Evolutionary conservation across 805 yeast species (phyloP).

Genomic region (Kodamaea neixiangensis): DNA sequence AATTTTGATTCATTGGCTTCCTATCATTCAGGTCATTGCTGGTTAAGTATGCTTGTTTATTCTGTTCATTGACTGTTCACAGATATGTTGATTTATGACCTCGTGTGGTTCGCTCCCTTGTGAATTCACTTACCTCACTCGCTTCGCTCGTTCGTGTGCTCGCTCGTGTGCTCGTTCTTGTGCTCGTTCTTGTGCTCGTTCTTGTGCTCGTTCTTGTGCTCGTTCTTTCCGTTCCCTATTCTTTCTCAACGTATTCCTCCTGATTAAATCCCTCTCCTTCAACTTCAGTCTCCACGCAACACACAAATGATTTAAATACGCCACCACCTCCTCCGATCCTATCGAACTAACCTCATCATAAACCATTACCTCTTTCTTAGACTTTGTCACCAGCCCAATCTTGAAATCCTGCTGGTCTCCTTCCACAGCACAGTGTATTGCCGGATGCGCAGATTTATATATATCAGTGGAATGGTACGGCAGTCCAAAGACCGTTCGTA

Average conservation of each 20-base stretch:
- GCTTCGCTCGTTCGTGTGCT: background rate
- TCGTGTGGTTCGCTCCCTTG: too few species aligned
- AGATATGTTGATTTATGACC: too few species aligned
- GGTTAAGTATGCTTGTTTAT: too few species aligned
- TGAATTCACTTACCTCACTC: too few species aligned
- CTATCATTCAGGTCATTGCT: too few species aligned
- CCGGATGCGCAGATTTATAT: slow-evolving; percentile 85
- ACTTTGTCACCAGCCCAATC: slow-evolving; percentile 79
- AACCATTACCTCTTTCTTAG: slow-evolving; percentile 52
- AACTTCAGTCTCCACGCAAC: slow-evolving; percentile 73
- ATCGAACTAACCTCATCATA: slow-evolving; percentile 56
- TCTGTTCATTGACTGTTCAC: too few species aligned
- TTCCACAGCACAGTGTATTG: slow-evolving; percentile 55
- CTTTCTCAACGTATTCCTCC: background rate
- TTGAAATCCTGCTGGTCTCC: slow-evolving; percentile 56
- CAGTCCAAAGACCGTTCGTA: slow-evolving; percentile 80
- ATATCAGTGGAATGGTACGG: slow-evolving; percentile 91
- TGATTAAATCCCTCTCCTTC: slow-evolving; percentile 37
- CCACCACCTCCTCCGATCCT: slow-evolving; percentile 62
- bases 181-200: background rate
- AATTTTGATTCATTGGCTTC: too few species aligned
- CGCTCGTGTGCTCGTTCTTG: background rate
- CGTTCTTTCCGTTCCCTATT: background rate
- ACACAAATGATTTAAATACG: slow-evolving; percentile 56
- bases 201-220: background rate